Evolutionary conservation across 2,329 filamentous ascomycete species (phyloP), one percentile per base, ranked within the genome.

Genomic region (Nemania sp.): DNA sequence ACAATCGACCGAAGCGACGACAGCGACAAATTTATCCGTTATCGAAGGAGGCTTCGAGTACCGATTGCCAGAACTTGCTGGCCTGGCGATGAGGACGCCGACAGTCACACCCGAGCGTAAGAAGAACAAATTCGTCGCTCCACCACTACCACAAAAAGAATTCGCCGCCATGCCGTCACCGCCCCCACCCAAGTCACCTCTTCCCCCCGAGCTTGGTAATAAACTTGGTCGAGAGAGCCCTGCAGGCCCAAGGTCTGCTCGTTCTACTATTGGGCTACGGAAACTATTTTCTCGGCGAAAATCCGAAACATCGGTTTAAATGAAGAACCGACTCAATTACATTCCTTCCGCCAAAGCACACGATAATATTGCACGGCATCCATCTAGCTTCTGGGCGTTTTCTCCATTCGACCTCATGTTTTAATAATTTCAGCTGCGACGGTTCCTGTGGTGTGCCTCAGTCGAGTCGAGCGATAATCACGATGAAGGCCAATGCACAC

Each of bases 1-100:
- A 38, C 70, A 70, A 58, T 72, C 68, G 32, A 72, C 71, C 29
- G 68, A 72, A 57, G 67, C 61, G 38, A 71, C 70, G 10, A 68
- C 70, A 27, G 45, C 62, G 18, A 72, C 70, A 38, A 67, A 65
- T 49, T 7, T 54, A 27, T 69, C 63, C 5, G 64, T 75, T 4
- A 62, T 74, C 61, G 75, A 78, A 65, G 71, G 75, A n/a, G 76
- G 76, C 8, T 76, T 78, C 54, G 75, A 78, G 60, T 78, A 75
- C 41, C 72, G 77, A 29, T 54, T 78, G 10, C 76, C 77, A 15
- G 76, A 78, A 63, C 73, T 77, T 27, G 68, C 73, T 11, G 71
- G 68, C 11, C 62, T 74, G 2, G 67, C 72, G 11, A 58, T 68
- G 27, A 69, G 67, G 43, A 38, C 70, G 7, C 67, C 71, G 27